A percentile compares a stretch with the other conserved stretches of the same genome.
Evolutionary conservation across 192 early-diverging fungal species (phyloP).

Genomic region (Mortierella alpina): DNA sequence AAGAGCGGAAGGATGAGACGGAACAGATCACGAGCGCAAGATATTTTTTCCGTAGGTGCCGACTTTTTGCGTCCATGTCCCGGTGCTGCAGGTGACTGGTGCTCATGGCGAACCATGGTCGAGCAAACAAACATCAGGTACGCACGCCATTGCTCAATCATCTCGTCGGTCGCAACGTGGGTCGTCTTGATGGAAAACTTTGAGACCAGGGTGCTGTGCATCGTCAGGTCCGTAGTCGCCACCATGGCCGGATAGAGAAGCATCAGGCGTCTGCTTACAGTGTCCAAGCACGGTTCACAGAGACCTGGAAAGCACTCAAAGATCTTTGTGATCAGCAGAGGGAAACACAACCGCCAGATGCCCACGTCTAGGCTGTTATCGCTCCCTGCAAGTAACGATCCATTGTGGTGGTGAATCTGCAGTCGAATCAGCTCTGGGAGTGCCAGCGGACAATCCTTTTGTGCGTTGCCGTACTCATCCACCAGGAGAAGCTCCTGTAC

Average conservation of each 20-base stretch:
- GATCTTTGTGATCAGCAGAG: conserved; percentile 70
- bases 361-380: conserved; percentile 62
- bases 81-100: conserved; percentile 51
- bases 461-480: conserved; percentile 60
- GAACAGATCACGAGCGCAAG: conserved; percentile 69
- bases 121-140: conserved; percentile 80
- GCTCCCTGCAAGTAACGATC: conserved; percentile 67
- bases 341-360: conserved; percentile 80
- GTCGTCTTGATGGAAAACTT: conserved; percentile 62
- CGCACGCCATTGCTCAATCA: conserved; percentile 81
- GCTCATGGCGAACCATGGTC: conserved; percentile 62
- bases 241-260: conserved; percentile 71
- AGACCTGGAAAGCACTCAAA: conserved; percentile 64
- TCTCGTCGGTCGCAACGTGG: conserved; percentile 63
- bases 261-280: conserved; percentile 71
- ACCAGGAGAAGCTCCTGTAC: conserved; percentile 63
- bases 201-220: conserved; percentile 56
- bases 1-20: conserved; percentile 74
- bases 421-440: conserved; percentile 56
- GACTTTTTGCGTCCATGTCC: conserved; percentile 59
- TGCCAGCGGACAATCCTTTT: conserved; percentile 55
- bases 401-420: conserved; percentile 63
- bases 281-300: conserved; percentile 61
- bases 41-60: conserved; percentile 58
- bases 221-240: conserved; percentile 62